A percentile compares a stretch with the other conserved stretches of the same genome.
Conservation (phyloP, 139 green algal genomes). For the Chlorella sp. region DNA sequence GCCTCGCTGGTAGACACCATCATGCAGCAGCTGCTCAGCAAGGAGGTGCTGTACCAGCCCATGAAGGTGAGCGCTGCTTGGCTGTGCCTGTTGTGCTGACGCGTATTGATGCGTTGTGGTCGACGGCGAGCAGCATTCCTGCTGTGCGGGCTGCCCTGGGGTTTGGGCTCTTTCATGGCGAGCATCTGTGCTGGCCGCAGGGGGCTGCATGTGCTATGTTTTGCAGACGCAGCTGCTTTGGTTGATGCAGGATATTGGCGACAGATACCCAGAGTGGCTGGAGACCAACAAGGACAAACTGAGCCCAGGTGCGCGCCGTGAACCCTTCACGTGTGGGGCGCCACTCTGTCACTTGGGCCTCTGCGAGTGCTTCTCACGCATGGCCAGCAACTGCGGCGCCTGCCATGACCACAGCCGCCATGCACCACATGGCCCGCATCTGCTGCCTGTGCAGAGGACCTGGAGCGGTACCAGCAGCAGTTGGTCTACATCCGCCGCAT, state of each 20-base stretch:
- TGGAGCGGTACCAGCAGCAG: slow-evolving; percentile 66
- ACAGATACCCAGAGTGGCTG: slow-evolving; percentile 85
- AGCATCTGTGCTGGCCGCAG: no score
- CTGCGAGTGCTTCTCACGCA: not conserved
- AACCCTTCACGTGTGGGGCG: not conserved
- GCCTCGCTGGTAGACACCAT: slow-evolving; percentile 77
- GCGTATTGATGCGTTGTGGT: no score
- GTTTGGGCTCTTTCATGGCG: no score
- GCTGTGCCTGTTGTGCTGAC: no score
- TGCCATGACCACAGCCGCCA: not conserved
- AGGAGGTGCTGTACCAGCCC: slow-evolving; percentile 87
- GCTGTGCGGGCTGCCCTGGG: no score
- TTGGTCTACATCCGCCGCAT: slow-evolving; percentile 70
- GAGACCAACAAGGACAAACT: slow-evolving; percentile 51
- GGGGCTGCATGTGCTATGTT: no score
- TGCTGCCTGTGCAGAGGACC: not conserved
- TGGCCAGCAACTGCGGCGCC: not conserved
- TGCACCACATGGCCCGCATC: no score
- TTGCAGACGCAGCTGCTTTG: no score
- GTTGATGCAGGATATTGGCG: slow-evolving; percentile 77
- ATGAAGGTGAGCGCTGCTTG: slow-evolving; percentile 79
- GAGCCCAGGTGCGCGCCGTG: not conserved
- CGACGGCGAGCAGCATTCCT: no score
- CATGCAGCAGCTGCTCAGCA: slow-evolving; percentile 88
- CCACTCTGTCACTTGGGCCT: not conserved